Evolutionary conservation across 129 eudicot species (phyloP).

Genomic region (Flaveria trinervia): DNA sequence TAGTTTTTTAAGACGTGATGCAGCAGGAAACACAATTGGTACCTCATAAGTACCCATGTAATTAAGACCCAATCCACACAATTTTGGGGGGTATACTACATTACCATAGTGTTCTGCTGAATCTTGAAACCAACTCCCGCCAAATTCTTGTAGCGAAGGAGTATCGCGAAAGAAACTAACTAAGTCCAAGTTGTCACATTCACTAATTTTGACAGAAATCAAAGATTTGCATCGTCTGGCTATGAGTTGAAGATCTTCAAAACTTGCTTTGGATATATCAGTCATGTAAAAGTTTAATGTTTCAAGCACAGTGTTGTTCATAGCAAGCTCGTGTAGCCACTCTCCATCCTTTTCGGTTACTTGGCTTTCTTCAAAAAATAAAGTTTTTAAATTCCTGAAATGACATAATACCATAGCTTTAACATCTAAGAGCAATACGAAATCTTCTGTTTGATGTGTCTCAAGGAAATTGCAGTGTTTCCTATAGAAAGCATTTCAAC

Average conservation of each 20-base stretch:
- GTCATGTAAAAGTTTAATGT: constrained; percentile 78
- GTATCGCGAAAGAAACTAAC: constrained; percentile 58
- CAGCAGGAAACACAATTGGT: constrained; percentile 65
- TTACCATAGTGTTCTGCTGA: constrained; percentile 46
- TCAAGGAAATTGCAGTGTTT: not conserved
- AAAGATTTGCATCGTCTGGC: constrained; percentile 64
- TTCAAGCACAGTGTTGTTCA: constrained; percentile 68
- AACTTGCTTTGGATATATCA: constrained; percentile 45
- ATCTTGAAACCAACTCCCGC: constrained; percentile 64
- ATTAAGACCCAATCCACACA: constrained; percentile 57
- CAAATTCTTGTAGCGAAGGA: constrained; percentile 64
- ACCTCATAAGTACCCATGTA: constrained; percentile 60
- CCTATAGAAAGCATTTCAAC: not conserved
- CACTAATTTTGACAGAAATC: constrained; percentile 63
- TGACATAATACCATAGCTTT: not conserved
- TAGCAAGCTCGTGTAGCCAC: constrained; percentile 79
- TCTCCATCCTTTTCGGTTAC: constrained; percentile 58
- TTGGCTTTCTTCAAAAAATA: constrained; percentile 71
- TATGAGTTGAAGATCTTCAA: constrained; percentile 65
- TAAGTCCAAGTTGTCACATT: constrained; percentile 58
- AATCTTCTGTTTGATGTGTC: not conserved
- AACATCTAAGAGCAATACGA: not conserved
- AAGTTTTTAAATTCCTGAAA: constrained; percentile 61
- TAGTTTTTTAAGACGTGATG: constrained; percentile 58
- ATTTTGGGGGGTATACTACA: constrained; percentile 54